These are phyloP conservation scores for Aspergillus sojae DNA, from an alignment of 2,329 filamentous ascomycete species.

Conservation along the genomic window DNA sequence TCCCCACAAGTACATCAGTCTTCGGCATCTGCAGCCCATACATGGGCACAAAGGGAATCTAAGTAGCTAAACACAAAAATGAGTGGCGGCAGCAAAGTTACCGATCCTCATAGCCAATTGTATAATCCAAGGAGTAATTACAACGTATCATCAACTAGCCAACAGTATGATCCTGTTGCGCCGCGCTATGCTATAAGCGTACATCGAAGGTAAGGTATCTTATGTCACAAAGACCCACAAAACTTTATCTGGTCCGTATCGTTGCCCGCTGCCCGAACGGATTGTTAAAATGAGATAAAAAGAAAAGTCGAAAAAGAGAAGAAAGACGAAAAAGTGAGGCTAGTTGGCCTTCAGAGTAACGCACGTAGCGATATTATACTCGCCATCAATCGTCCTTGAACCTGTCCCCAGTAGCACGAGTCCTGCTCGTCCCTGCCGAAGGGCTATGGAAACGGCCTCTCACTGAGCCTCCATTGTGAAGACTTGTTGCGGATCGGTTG, in stretches of 20 bases:
- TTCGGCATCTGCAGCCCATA: not conserved
- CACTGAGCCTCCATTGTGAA: conserved; percentile 24
- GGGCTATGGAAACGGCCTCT: conserved; percentile 30
- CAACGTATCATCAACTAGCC: conserved; percentile 9
- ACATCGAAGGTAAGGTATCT: conserved; percentile 10
- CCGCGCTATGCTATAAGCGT: conserved; percentile 24
- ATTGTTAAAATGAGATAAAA: conserved; percentile 9
- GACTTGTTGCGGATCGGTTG: conserved; percentile 18
- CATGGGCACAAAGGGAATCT: not conserved
- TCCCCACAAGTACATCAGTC: not conserved
- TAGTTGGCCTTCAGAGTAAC: not conserved
- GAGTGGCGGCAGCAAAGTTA: conserved; percentile 6
- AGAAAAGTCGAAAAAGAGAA: not conserved
- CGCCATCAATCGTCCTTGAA: conserved; percentile 33
- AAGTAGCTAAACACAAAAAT: conserved; percentile 17
- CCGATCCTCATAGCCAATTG: conserved; percentile 3
- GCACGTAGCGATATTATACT: not conserved
- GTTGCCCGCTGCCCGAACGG: conserved; percentile 9
- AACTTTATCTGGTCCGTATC: not conserved
- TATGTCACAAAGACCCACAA: conserved; percentile 8
- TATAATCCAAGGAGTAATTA: conserved; percentile 13
- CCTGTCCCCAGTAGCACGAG: conserved; percentile 33
- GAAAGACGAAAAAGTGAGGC: not conserved
- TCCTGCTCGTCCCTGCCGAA: conserved; percentile 37
- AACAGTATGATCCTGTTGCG: conserved; percentile 17